phyloP scores from a whole-genome alignment of 148 eudicot genomes.

The Spergularia marina region DNA sequence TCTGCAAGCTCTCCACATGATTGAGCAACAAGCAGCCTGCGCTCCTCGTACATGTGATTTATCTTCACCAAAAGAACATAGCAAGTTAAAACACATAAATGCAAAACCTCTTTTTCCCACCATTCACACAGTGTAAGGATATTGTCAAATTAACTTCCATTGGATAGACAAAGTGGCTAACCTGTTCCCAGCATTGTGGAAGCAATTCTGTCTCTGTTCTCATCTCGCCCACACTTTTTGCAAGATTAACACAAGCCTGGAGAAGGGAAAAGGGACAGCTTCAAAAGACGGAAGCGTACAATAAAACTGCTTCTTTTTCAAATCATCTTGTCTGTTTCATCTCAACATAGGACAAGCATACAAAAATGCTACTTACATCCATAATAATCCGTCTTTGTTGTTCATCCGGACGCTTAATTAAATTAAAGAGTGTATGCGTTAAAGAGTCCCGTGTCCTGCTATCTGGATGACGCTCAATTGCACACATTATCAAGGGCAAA shows the following conservation, averaged over 20 bases:
- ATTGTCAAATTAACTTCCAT: background rate
- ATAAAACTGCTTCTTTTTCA: slow-evolving; percentile 1
- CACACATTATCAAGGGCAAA: slow-evolving; percentile 99
- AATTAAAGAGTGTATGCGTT: slow-evolving; percentile 91
- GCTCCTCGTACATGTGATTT: slow-evolving; percentile 95
- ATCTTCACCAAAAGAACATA: slow-evolving; percentile 51
- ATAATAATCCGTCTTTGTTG: slow-evolving; percentile 92
- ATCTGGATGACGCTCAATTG: slow-evolving; percentile 97
- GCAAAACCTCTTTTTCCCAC: background rate
- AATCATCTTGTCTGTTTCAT: background rate
- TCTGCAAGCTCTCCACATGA: slow-evolving; percentile 98
- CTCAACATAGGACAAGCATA: background rate
- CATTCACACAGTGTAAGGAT: slow-evolving; percentile 5
- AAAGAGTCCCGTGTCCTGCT: slow-evolving; percentile 87
- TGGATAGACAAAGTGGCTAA: slow-evolving; percentile 31
- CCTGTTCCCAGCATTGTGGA: slow-evolving; percentile 99
- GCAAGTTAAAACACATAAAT: slow-evolving; percentile 7
- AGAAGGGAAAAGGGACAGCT: slow-evolving; percentile 12
- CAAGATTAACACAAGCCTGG: slow-evolving; percentile 96
- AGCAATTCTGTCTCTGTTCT: slow-evolving; percentile 98
- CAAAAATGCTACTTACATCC: slow-evolving; percentile 62
- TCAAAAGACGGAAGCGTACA: background rate
- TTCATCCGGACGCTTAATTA: slow-evolving; percentile 98
- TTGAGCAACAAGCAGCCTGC: slow-evolving; percentile 98
- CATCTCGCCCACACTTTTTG: slow-evolving; percentile 92